Conservation (phyloP, 345 rosid species). For the Eucalyptus curtisii region DNA sequence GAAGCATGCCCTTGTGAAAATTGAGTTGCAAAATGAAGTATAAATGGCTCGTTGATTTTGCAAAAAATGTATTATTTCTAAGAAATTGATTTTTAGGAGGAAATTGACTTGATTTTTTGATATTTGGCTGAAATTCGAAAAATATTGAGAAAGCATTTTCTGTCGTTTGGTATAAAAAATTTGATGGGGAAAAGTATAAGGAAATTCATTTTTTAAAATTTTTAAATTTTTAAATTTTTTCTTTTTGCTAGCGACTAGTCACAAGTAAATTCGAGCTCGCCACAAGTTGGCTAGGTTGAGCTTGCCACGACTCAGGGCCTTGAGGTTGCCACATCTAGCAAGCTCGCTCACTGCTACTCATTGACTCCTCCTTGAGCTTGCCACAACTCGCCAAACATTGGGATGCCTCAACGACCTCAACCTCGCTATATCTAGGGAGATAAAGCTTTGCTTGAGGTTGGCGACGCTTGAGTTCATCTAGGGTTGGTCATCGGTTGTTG, state of each 20-base stretch:
- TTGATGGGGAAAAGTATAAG: too few relatives aligned
- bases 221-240: too few relatives aligned
- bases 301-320: accelerated
- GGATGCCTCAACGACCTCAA: not conserved
- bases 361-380: not conserved
- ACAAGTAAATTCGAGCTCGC: accelerated
- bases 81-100: too few relatives aligned
- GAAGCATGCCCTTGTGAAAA: not conserved
- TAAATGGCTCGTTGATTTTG: accelerated
- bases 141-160: accelerated
- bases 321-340: accelerated
- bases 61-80: accelerated
- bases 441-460: not conserved
- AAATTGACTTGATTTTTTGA: not conserved
- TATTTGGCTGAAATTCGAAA: accelerated
- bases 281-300: accelerated
- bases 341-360: accelerated
- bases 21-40: not conserved
- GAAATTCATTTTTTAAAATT: too few relatives aligned
- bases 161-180: too few relatives aligned
- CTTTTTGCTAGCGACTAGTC: accelerated
- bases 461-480: accelerated
- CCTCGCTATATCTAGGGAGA: not conserved
- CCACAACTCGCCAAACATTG: accelerated
- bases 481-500: accelerated